phyloP scores from a whole-genome alignment of 495 filamentous ascomycete species.

The Penicillium pancosmium region DNA sequence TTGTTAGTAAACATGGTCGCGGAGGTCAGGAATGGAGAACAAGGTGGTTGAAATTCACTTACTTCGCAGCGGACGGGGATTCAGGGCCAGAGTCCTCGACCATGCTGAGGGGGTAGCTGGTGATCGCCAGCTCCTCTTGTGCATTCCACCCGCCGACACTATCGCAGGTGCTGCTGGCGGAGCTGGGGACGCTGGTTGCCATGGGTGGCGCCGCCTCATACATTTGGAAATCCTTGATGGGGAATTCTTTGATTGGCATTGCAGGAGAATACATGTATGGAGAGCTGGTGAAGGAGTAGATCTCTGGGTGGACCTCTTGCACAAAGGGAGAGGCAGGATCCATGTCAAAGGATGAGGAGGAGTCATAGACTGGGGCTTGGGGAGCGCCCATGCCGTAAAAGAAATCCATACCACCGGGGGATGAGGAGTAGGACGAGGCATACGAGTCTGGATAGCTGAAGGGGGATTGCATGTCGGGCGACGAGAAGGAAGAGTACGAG shows the following conservation, averaged over 20 bases:
- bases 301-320: constrained; percentile 23
- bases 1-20: constrained; percentile 5
- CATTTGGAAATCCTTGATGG: constrained; percentile 14
- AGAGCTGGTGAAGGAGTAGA: constrained; percentile 29
- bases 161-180: constrained; percentile 24
- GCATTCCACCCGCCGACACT: constrained; percentile 23
- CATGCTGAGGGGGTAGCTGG: constrained; percentile 16
- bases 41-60: constrained; percentile 10
- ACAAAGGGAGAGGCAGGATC: constrained; percentile 23
- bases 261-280: constrained; percentile 23
- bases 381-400: constrained; percentile 22
- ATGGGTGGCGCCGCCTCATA: constrained; percentile 16
- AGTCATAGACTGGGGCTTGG: constrained; percentile 26
- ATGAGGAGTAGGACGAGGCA: constrained; percentile 32
- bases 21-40: not conserved
- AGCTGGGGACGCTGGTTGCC: constrained; percentile 25
- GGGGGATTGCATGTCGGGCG: constrained; percentile 30
- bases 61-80: constrained; percentile 30
- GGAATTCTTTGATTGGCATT: not conserved
- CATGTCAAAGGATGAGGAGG: constrained; percentile 22
- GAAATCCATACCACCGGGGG: constrained; percentile 33
- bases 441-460: constrained; percentile 31
- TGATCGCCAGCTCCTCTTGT: constrained; percentile 24
- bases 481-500: constrained; percentile 9
- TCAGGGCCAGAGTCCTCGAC: constrained; percentile 25